Percentiles rank a stretch among this genome's conserved stretches.
Evolutionary conservation across 2,329 filamentous ascomycete genomes (phyloP).

Genomic region (Balansia obtecta): DNA sequence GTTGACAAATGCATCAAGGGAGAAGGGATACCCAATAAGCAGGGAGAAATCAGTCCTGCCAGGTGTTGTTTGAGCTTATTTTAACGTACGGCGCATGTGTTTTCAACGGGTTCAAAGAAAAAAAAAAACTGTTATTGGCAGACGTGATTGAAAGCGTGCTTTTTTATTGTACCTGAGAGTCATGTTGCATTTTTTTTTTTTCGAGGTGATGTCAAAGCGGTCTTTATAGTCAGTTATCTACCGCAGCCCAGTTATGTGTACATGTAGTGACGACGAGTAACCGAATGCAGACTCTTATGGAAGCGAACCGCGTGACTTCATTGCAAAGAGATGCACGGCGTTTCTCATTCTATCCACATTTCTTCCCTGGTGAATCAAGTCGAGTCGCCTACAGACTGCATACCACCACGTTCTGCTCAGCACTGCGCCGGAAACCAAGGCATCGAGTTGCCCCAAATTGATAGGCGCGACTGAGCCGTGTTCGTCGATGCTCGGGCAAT

Average conservation of each 20-base stretch:
- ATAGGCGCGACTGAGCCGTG: no score
- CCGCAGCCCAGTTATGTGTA: no score
- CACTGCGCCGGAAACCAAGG: no score
- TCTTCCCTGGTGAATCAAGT: no score
- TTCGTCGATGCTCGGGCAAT: no score
- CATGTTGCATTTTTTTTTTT: background rate
- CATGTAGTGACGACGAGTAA: no score
- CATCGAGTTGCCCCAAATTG: no score
- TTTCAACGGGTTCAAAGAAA: background rate
- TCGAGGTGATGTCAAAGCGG: background rate
- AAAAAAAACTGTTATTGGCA: background rate
- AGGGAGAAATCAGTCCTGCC: background rate
- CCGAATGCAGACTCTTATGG: no score
- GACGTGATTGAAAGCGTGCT: background rate
- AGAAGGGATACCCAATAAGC: background rate
- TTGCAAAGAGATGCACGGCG: no score
- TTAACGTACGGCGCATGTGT: background rate
- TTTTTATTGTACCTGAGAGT: background rate
- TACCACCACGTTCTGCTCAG: no score
- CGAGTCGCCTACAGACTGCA: no score
- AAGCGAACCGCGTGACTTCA: no score
- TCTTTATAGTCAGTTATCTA: background rate
- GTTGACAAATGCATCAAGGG: background rate
- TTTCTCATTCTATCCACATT: background rate
- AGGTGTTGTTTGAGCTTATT: background rate